Conservation (phyloP, 2,329 filamentous ascomycete species). For the Pyricularia grisea region DNA sequence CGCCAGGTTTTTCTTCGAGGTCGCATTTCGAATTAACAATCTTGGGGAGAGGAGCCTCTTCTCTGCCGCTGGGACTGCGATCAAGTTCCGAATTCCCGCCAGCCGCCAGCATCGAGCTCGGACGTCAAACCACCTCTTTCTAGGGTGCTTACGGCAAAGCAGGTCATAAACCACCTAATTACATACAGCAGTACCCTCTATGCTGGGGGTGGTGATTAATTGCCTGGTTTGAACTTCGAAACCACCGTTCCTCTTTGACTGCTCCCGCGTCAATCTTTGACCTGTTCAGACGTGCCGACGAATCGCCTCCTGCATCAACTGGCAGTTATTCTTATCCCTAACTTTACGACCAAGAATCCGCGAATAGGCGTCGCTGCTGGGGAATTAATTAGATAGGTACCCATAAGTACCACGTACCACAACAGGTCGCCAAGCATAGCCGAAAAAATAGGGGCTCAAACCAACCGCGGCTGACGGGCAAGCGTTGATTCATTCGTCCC, state of each 20-base stretch:
- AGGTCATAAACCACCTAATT: not conserved
- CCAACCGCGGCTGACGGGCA: not conserved
- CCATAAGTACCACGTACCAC: not conserved
- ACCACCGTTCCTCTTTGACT: not conserved
- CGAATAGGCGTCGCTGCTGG: not conserved
- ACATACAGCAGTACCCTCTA: not conserved
- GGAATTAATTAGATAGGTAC: not conserved
- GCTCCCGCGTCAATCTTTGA: not conserved
- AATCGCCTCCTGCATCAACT: not conserved
- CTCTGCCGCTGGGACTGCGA: not conserved
- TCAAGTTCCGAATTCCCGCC: not conserved
- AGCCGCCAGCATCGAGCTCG: not conserved
- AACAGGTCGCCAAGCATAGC: not conserved
- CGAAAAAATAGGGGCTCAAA: conserved; percentile 5
- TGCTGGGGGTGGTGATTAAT: not conserved
- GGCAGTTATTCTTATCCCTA: not conserved
- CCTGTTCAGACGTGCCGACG: not conserved
- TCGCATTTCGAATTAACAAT: not conserved
- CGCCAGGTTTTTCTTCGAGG: not conserved
- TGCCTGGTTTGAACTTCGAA: not conserved
- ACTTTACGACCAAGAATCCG: not conserved
- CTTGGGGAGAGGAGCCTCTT: not conserved
- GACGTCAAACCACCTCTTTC: not conserved
- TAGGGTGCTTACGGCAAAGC: not conserved
- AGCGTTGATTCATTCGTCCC: conserved; percentile 7